These are phyloP conservation scores for Triticum monococcum DNA, from an alignment of 176 grass and related monocot species.

Conservation along the genomic window DNA sequence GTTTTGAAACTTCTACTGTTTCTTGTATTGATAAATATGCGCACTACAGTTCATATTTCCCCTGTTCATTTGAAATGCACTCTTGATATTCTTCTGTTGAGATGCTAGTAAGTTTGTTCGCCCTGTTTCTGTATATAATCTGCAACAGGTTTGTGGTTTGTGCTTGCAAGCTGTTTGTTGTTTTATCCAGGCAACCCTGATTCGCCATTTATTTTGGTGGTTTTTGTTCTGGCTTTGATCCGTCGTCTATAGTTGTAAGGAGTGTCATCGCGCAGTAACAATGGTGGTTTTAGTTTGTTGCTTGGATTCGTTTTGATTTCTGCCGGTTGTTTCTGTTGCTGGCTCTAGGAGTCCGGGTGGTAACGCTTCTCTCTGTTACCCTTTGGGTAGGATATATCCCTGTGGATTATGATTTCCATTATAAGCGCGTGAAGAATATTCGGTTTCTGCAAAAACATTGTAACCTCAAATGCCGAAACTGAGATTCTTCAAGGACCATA, in stretches of 20 bases:
- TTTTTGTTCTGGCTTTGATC: neutral
- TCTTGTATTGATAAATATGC: slow-evolving; percentile 1
- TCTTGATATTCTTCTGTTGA: slow-evolving; percentile 9
- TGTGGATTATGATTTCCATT: neutral
- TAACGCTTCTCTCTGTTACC: neutral
- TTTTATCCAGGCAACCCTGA: neutral
- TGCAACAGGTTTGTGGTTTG: neutral
- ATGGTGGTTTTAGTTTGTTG: no score
- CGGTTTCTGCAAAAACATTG: neutral
- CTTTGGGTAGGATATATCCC: neutral
- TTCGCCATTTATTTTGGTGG: neutral
- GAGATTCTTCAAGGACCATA: neutral
- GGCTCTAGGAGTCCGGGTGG: no score
- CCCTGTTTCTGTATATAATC: neutral
- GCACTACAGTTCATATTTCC: neutral
- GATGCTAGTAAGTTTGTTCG: neutral
- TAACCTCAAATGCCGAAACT: neutral
- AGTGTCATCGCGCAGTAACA: no score
- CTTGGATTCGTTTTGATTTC: neutral
- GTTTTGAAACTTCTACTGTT: slow-evolving; percentile 10
- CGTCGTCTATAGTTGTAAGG: neutral
- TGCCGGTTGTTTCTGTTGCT: neutral
- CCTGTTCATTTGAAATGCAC: slow-evolving; percentile 15
- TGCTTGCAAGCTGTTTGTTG: neutral
- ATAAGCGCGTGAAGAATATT: neutral